A percentile compares a stretch with the other conserved stretches of the same genome.
phyloP scores from a whole-genome alignment of 2,329 filamentous ascomycete genomes.

The Colletotrichum sp. region DNA sequence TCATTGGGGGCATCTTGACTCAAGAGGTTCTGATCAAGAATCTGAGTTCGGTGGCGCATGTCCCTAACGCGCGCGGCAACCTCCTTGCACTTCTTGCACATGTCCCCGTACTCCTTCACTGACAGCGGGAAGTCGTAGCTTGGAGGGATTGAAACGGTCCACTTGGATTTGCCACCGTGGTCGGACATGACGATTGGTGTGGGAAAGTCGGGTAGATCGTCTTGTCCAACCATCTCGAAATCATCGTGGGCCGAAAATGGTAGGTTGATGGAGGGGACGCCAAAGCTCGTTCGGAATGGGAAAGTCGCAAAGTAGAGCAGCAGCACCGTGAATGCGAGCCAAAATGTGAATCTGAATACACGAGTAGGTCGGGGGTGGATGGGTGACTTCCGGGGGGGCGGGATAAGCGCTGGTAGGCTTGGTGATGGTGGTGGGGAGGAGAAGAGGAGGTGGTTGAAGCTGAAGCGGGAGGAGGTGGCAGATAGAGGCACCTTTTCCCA shows the following conservation, averaged over 20 bases:
- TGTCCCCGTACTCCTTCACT: slow-evolving; percentile 69
- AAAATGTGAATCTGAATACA: slow-evolving; percentile 61
- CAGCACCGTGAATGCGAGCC: slow-evolving; percentile 54
- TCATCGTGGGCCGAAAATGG: slow-evolving; percentile 46
- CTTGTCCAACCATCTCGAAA: slow-evolving; percentile 72
- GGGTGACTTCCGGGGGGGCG: slow-evolving; percentile 67
- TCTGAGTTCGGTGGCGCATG: slow-evolving; percentile 46
- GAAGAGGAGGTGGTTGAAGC: slow-evolving; percentile 71
- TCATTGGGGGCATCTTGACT: slow-evolving; percentile 66
- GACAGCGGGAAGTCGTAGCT: slow-evolving; percentile 70
- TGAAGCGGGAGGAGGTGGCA: slow-evolving; percentile 67
- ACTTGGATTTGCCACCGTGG: slow-evolving; percentile 67
- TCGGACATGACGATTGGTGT: slow-evolving; percentile 76
- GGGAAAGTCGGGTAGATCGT: slow-evolving; percentile 72
- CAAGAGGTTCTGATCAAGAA: slow-evolving; percentile 48
- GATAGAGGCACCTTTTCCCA: slow-evolving; percentile 60
- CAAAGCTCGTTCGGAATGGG: slow-evolving; percentile 33
- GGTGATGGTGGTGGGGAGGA: slow-evolving; percentile 73
- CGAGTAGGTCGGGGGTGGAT: slow-evolving; percentile 62
- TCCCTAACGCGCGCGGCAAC: slow-evolving; percentile 64
- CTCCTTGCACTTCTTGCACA: slow-evolving; percentile 72
- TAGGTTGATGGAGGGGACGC: slow-evolving; percentile 41
- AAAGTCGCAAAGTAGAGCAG: slow-evolving; percentile 55
- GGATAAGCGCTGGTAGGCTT: slow-evolving; percentile 70
- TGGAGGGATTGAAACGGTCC: slow-evolving; percentile 82